phyloP scores from a whole-genome alignment of 2,329 filamentous ascomycete genomes.

The Cryphonectria naterciae region DNA sequence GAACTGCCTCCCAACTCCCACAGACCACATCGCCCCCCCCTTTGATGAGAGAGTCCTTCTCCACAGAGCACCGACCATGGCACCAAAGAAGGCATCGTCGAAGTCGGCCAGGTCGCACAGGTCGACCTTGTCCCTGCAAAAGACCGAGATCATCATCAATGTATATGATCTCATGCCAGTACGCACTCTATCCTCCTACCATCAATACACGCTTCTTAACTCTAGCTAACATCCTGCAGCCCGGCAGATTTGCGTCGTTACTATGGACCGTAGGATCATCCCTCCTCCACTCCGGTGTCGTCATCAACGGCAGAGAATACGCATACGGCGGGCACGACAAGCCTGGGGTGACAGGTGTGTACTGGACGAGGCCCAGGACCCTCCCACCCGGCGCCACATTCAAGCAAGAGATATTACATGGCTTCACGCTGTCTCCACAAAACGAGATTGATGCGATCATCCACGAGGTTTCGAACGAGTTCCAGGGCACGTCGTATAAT shows the following conservation, averaged over 20 bases:
- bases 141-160: constrained; percentile 75
- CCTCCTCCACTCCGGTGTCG: constrained; percentile 81
- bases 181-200: constrained; percentile 36
- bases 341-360: constrained; percentile 74
- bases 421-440: constrained; percentile 72
- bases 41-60: neutral
- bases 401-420: constrained; percentile 74
- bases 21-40: neutral
- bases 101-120: constrained; percentile 55
- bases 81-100: constrained; percentile 47
- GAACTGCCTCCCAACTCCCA: neutral
- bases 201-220: neutral
- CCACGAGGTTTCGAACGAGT: constrained; percentile 69
- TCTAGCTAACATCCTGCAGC: constrained; percentile 47
- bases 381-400: constrained; percentile 80
- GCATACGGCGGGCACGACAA: constrained; percentile 83
- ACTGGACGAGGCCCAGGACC: constrained; percentile 75
- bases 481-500: constrained; percentile 78
- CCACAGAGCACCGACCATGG: constrained; percentile 39
- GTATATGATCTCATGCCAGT: constrained; percentile 79
- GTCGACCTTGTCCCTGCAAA: constrained; percentile 69
- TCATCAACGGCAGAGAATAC: constrained; percentile 80
- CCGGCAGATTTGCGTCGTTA: constrained; percentile 73
- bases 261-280: constrained; percentile 79
- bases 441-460: constrained; percentile 74